Percentiles rank a stretch among this genome's conserved stretches.
Evolutionary conservation across 306 rosid genomes (phyloP).

Genomic region (Hippophae gyantsensis): DNA sequence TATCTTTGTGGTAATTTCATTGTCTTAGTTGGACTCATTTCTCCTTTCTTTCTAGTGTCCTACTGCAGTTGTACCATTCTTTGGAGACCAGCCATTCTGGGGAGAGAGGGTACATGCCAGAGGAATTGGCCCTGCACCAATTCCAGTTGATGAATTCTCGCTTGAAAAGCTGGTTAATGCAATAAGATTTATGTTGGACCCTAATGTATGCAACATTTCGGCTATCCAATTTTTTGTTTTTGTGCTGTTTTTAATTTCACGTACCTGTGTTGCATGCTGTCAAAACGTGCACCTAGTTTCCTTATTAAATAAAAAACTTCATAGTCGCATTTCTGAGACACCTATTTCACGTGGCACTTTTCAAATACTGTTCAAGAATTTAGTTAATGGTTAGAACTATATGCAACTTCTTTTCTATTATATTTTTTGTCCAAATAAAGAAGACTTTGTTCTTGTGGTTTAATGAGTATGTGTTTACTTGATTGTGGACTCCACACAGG

Average conservation of each 20-base stretch:
- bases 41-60: slow-evolving; percentile 49
- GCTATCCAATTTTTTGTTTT: neutral
- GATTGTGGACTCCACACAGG: slow-evolving; percentile 34
- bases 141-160: slow-evolving; percentile 58
- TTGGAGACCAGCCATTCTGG: slow-evolving; percentile 95
- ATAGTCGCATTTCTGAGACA: no score
- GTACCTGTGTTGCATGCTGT: no score
- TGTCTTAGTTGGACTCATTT: slow-evolving; percentile 4
- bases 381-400: no score
- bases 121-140: slow-evolving; percentile 89
- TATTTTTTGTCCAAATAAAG: no score
- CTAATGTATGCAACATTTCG: slow-evolving; percentile 41
- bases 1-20: neutral
- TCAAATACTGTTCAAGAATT: no score
- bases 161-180: slow-evolving; percentile 64
- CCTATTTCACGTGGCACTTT: no score
- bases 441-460: no score
- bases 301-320: no score
- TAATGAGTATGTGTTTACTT: neutral
- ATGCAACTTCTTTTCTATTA: no score
- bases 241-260: neutral
- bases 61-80: slow-evolving; percentile 83
- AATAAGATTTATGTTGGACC: slow-evolving; percentile 66
- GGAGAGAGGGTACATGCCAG: slow-evolving; percentile 81
- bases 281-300: neutral